Percentiles rank a stretch among this genome's conserved stretches.
These are phyloP conservation scores for Pestalotiopsis fici DNA, from an alignment of 2,329 filamentous ascomycete species.

Conservation along the genomic window DNA sequence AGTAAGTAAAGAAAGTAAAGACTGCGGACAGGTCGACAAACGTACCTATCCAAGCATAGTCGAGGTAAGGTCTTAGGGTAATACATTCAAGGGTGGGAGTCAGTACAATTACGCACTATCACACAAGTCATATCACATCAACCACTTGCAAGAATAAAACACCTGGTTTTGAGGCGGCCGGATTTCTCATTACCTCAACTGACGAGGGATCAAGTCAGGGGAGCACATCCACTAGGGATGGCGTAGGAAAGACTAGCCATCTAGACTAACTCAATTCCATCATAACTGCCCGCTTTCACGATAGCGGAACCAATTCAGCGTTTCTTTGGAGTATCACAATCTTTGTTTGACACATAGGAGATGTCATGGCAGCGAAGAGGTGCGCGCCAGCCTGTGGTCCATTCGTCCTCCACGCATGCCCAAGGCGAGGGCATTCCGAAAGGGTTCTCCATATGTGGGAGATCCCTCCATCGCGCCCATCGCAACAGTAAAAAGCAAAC, in stretches of 20 bases:
- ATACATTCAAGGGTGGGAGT: too few relatives aligned
- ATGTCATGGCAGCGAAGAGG: slow-evolving; percentile 30
- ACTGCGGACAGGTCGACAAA: too few relatives aligned
- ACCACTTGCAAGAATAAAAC: background rate
- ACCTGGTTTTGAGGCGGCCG: slow-evolving; percentile 21
- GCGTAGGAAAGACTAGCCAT: slow-evolving; percentile 1
- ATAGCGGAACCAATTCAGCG: slow-evolving; percentile 11
- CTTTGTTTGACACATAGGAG: slow-evolving; percentile 27
- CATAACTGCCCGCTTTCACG: slow-evolving; percentile 5
- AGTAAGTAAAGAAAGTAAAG: too few relatives aligned
- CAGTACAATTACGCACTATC: background rate
- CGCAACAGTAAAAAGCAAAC: slow-evolving; percentile 23
- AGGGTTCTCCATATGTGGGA: background rate
- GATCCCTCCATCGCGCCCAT: slow-evolving; percentile 16
- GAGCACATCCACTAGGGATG: slow-evolving; percentile 6
- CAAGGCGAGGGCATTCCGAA: background rate
- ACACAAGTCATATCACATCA: background rate
- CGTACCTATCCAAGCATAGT: too few relatives aligned
- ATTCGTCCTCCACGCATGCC: slow-evolving; percentile 26
- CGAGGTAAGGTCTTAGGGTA: too few relatives aligned
- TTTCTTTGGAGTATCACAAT: slow-evolving; percentile 3
- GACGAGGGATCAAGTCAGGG: slow-evolving; percentile 22
- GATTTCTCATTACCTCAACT: slow-evolving; percentile 26
- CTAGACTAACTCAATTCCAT: slow-evolving; percentile 6
- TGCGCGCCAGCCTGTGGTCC: slow-evolving; percentile 33